phyloP scores from a whole-genome alignment of 108 stramenopile genomes.

The Fragilariopsis cylindrus region DNA sequence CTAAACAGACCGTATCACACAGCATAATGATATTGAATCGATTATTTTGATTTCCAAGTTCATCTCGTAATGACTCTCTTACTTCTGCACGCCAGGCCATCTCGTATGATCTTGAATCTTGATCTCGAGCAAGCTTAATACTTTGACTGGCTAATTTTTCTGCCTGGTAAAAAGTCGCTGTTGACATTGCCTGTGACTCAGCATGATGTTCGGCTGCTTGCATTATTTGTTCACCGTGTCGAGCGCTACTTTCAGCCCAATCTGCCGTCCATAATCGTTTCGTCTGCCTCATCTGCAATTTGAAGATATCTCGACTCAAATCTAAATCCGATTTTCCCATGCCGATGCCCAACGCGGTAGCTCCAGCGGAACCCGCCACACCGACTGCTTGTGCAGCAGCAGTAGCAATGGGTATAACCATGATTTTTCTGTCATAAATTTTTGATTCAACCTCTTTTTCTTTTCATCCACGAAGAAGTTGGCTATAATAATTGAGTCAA shows the following conservation, averaged over 20 bases:
- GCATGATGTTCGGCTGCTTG: conserved; percentile 40
- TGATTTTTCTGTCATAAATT: neutral
- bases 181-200: conserved; percentile 37
- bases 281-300: conserved; percentile 42
- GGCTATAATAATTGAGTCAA: too few species aligned
- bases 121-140: conserved; percentile 39
- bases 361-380: conserved; percentile 27
- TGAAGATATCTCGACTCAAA: conserved; percentile 35
- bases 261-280: conserved; percentile 43
- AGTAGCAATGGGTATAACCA: conserved; percentile 2
- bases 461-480: too few species aligned
- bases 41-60: conserved; percentile 40
- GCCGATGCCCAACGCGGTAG: conserved; percentile 30
- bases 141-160: conserved; percentile 28
- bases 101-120: conserved; percentile 37
- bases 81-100: conserved; percentile 42
- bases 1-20: conserved; percentile 38
- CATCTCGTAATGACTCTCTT: conserved; percentile 36
- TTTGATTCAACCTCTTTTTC: too few species aligned
- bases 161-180: conserved; percentile 33
- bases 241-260: conserved; percentile 33
- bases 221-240: conserved; percentile 33
- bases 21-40: conserved; percentile 44
- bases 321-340: conserved; percentile 33
- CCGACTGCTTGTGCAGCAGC: conserved; percentile 24